phyloP scores from a whole-genome alignment of 352 stramenopile species.

The Pythium coloratum region DNA sequence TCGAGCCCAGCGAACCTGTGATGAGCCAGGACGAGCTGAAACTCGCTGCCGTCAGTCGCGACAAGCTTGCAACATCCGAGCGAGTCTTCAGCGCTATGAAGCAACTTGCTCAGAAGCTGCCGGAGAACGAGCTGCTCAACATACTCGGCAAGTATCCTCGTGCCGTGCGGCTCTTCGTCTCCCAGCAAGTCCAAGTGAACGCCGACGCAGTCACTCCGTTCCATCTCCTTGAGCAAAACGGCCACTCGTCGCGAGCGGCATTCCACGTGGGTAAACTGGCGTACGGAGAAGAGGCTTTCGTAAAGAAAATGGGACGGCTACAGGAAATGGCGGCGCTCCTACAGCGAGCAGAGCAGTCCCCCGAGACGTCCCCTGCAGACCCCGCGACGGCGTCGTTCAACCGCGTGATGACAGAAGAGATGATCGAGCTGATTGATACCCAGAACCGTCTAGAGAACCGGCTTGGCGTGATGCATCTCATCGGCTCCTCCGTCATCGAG shows the following conservation, averaged over 20 bases:
- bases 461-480: slow-evolving; percentile 38
- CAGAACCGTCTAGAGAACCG: slow-evolving; percentile 43
- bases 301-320: slow-evolving; percentile 39
- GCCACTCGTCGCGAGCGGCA: slow-evolving; percentile 37
- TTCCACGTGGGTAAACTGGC: slow-evolving; percentile 43
- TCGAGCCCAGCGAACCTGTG: slow-evolving; percentile 24
- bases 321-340: slow-evolving; percentile 41
- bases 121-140: slow-evolving; percentile 36
- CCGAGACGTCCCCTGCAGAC: neutral
- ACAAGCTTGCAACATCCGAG: slow-evolving; percentile 48
- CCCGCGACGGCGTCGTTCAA: slow-evolving; percentile 41
- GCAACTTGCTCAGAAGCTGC: slow-evolving; percentile 31
- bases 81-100: slow-evolving; percentile 44
- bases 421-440: slow-evolving; percentile 42
- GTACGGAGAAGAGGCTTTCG: slow-evolving; percentile 45
- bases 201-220: slow-evolving; percentile 37
- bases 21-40: slow-evolving; percentile 33
- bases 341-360: slow-evolving; percentile 10
- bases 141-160: slow-evolving; percentile 48
- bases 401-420: slow-evolving; percentile 51
- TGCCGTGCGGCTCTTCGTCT: slow-evolving; percentile 39
- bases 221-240: slow-evolving; percentile 26
- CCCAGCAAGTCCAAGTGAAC: slow-evolving; percentile 39
- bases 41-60: slow-evolving; percentile 42
- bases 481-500: slow-evolving; percentile 54